phyloP scores from a whole-genome alignment of 352 stramenopile species.

The Phytopythium helicoides region DNA sequence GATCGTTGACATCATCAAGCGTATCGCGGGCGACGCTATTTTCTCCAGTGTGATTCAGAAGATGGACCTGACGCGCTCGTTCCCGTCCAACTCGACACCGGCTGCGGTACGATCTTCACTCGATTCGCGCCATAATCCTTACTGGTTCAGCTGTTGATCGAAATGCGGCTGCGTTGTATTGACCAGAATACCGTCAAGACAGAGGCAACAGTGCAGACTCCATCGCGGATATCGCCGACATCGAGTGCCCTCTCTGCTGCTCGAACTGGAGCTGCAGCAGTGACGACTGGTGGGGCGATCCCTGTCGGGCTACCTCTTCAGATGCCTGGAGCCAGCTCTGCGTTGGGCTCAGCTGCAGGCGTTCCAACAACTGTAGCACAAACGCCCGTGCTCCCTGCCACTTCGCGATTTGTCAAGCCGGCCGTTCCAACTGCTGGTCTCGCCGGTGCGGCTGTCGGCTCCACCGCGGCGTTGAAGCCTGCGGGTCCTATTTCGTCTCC shows the following conservation, averaged over 20 bases:
- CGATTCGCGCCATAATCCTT: neutral
- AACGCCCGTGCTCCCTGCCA: neutral
- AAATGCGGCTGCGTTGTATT: too few species aligned
- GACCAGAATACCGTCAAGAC: too few species aligned
- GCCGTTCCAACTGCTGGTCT: neutral
- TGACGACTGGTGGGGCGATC: too few species aligned
- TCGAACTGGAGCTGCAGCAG: too few species aligned
- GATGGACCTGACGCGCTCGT: constrained; percentile 70
- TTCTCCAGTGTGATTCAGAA: constrained; percentile 83
- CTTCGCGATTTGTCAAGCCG: constrained; percentile 4
- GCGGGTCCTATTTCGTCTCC: neutral
- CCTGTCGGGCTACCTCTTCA: too few species aligned
- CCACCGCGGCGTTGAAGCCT: neutral
- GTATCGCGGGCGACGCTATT: constrained; percentile 74
- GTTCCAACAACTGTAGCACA: too few species aligned
- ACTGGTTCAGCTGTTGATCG: neutral
- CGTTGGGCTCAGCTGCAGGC: too few species aligned
- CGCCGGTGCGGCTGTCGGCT: neutral
- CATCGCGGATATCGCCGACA: too few species aligned
- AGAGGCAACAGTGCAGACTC: too few species aligned
- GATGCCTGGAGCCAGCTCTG: too few species aligned
- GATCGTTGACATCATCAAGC: constrained; percentile 88
- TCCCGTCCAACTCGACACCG: constrained; percentile 26
- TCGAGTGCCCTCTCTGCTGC: too few species aligned
- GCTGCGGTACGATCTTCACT: constrained; percentile 13